These are phyloP conservation scores for Lithocarpus polystachyus DNA, from an alignment of 306 rosid genomes.

Conservation along the genomic window DNA sequence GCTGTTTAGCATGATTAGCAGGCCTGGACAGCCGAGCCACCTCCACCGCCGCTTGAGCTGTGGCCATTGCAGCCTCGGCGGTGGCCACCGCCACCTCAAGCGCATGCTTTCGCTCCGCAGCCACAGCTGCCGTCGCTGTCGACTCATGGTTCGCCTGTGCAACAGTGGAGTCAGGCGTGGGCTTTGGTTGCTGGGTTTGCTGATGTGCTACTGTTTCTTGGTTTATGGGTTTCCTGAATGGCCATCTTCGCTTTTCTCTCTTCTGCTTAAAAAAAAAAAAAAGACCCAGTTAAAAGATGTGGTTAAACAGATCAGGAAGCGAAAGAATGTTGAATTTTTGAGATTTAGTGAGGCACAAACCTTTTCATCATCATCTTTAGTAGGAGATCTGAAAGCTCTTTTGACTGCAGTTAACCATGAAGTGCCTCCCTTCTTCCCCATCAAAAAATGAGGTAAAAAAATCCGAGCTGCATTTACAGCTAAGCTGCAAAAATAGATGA, in stretches of 20 bases:
- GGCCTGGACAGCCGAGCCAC: slow-evolving; percentile 63
- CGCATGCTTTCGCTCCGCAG: slow-evolving; percentile 59
- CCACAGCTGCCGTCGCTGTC: background rate
- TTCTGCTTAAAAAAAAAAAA: slow-evolving; percentile 36
- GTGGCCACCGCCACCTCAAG: slow-evolving; percentile 75
- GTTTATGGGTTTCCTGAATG: slow-evolving; percentile 62
- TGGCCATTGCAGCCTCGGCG: slow-evolving; percentile 79
- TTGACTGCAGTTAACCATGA: slow-evolving; percentile 98
- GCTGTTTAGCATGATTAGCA: slow-evolving; percentile 39
- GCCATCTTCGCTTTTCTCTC: slow-evolving; percentile 87
- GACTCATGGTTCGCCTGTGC: slow-evolving; percentile 28
- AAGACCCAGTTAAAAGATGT: background rate
- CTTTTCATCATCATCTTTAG: slow-evolving; percentile 90
- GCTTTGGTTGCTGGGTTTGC: slow-evolving; percentile 33
- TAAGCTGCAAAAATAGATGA: slow-evolving; percentile 1
- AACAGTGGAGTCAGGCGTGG: slow-evolving; percentile 8
- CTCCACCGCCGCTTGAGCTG: slow-evolving; percentile 72
- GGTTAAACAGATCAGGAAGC: background rate
- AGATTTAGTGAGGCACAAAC: slow-evolving; percentile 15
- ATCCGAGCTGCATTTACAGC: slow-evolving; percentile 54
- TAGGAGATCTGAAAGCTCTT: slow-evolving; percentile 99
- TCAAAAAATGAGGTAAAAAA: slow-evolving; percentile 38
- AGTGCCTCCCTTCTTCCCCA: slow-evolving; percentile 91
- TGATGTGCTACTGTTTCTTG: slow-evolving; percentile 45
- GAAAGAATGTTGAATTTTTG: background rate